phyloP scores from a whole-genome alignment of 23 red algal genomes.

The Rhodosorus marinus region DNA sequence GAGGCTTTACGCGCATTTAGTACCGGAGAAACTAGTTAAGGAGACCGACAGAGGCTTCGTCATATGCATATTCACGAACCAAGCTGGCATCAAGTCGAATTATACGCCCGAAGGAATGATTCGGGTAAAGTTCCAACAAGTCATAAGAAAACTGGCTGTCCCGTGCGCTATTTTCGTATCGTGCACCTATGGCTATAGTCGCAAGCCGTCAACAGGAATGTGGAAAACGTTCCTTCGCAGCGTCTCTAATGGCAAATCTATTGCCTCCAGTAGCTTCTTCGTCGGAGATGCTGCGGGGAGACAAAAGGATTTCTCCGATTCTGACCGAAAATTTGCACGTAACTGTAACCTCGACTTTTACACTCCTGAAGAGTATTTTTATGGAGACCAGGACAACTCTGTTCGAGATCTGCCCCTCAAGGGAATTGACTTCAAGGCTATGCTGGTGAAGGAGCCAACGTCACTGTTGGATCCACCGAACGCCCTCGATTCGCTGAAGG shows the following conservation, averaged over 20 bases:
- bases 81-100: conserved; percentile 25
- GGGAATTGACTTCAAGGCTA: too few relatives aligned
- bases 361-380: conserved; percentile 44
- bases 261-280: conserved; percentile 19
- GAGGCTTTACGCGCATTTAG: too few relatives aligned
- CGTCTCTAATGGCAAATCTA: not conserved
- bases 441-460: too few relatives aligned
- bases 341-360: conserved; percentile 29
- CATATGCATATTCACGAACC: conserved; percentile 43
- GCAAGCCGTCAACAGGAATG: conserved; percentile 39
- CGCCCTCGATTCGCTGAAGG: too few relatives aligned
- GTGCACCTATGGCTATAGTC: conserved; percentile 22
- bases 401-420: conserved; percentile 3
- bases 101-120: conserved; percentile 10
- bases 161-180: conserved; percentile 22
- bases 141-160: conserved; percentile 10
- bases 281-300: conserved; percentile 50
- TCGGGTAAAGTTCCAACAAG: conserved; percentile 7
- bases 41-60: too few relatives aligned
- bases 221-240: conserved; percentile 20
- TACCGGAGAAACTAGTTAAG: too few relatives aligned
- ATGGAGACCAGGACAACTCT: conserved; percentile 6
- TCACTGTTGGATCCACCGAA: too few relatives aligned
- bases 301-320: conserved; percentile 38
- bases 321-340: conserved; percentile 27